Evolutionary conservation across 371 early-diverging fungal genomes (phyloP).

Genomic region (Fennellomyces sp.): DNA sequence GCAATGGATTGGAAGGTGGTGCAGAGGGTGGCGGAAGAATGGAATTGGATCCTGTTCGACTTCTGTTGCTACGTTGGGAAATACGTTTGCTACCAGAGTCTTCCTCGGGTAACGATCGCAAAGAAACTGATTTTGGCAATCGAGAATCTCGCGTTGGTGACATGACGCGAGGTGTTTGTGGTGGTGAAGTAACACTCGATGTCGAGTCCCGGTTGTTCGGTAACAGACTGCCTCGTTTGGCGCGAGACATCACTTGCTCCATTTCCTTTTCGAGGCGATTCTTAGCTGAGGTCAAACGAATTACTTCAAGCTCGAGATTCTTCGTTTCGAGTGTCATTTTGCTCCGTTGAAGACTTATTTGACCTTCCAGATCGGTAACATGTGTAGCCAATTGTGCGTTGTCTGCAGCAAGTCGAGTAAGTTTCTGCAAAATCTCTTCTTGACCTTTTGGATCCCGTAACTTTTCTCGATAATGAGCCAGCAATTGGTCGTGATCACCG

Average conservation of each 20-base stretch:
- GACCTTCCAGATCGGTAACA: conserved; percentile 39
- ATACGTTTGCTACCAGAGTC: conserved; percentile 9
- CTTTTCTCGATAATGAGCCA: conserved; percentile 2
- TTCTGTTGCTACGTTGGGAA: conserved; percentile 9
- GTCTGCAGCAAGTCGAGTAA: conserved; percentile 24
- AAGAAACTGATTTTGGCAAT: not conserved
- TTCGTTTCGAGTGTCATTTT: conserved; percentile 38
- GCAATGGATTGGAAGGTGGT: conserved; percentile 52
- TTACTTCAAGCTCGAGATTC: conserved; percentile 41
- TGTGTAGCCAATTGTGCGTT: conserved; percentile 39
- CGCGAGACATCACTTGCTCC: conserved; percentile 46
- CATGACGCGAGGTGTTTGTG: conserved; percentile 37
- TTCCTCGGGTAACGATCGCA: not conserved
- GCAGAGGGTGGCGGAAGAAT: conserved; percentile 44
- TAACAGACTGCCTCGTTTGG: conserved; percentile 17
- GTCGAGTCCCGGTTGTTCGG: not conserved
- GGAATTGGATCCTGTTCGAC: conserved; percentile 4
- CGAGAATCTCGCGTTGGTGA: conserved; percentile 23
- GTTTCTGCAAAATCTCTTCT: not conserved
- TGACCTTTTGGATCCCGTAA: not conserved
- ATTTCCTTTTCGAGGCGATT: conserved; percentile 51
- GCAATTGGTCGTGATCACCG: not conserved
- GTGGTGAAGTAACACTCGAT: not conserved
- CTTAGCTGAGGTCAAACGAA: conserved; percentile 43
- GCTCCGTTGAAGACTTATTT: conserved; percentile 35